Base-by-base conservation (phyloP, 768 basidiomycete species). In the Podaxis sp. region DNA sequence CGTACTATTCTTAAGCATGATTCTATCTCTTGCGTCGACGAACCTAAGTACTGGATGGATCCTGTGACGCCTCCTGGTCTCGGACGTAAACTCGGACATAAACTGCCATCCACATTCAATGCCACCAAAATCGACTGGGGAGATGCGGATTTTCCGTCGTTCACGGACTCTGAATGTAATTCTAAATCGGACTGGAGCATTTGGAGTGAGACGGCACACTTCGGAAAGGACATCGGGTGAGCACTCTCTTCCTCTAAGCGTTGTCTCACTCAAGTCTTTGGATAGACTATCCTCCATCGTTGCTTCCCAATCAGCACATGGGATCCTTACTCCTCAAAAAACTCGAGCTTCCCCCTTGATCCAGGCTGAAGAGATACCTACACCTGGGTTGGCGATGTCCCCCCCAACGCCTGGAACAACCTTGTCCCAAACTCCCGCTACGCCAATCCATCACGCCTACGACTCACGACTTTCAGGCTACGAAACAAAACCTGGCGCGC, bases 401-500 rank as follows among this genome's bases (percentile, higher is more conserved):
- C 83, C 82, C 36, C 73, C 81, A 53, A 86, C 81, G 2, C 83
- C 83, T 8, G 81, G 77, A 68, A 84, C 80, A 7, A 76, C 81
- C 40, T 80, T 76, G 33, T 79, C 82, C 12, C 69, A 76, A 36
- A 82, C 81, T 68, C 83, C 82, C 59, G 71, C 74, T 51, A 84
- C 86, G 26, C 87, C 81, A 1, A 79, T 78, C 12, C 79, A 73
- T 51, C 70, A 68, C 52, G 76, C 71, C 44, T 73, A 69, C n/a
- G 76, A 76, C 64, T 60, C 71, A 66, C 63, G 72, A 55, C 64
- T 72, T 59, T 68, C 73, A 30, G 69, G 66, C 33, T 71, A 69
- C 30, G 69, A 71, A 39, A 62, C 36, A 30, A 70, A 72, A 48
- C 70, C 72, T n/a, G 64, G 65, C 15, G 59, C 53, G 22, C 55